Conservation (phyloP, 1,284 basidiomycete genomes). For the Serendipita sp. region DNA sequence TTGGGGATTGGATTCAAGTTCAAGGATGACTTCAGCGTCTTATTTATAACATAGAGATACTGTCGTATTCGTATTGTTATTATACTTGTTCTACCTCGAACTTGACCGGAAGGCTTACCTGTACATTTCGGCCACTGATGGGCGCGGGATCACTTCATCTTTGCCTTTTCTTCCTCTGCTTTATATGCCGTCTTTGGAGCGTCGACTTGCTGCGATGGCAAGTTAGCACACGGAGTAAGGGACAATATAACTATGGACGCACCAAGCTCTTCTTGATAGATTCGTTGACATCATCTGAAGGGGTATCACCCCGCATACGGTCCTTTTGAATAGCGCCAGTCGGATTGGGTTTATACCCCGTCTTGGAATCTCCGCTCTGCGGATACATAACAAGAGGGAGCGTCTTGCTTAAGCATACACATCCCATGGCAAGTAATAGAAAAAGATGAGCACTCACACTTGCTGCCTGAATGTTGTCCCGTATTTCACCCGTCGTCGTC, state of each 20-base stretch:
- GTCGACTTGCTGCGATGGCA: background rate
- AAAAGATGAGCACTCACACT: background rate
- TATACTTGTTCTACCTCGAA: background rate
- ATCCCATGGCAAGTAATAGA: background rate
- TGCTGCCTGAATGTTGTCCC: background rate
- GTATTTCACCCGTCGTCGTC: background rate
- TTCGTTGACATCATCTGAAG: background rate
- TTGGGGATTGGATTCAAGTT: background rate
- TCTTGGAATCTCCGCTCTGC: background rate
- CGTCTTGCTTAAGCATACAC: background rate
- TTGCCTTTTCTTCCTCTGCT: background rate
- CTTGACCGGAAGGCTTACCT: background rate
- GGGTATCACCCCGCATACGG: background rate
- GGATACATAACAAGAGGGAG: background rate
- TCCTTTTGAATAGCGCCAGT: background rate
- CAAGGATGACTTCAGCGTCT: background rate
- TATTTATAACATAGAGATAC: background rate
- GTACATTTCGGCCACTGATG: background rate
- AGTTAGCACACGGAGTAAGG: background rate
- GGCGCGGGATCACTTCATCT: background rate
- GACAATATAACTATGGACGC: background rate
- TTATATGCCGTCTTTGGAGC: slow-evolving; percentile 1
- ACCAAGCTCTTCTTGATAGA: background rate
- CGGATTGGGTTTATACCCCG: background rate
- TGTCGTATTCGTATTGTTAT: background rate